phyloP scores from a whole-genome alignment of 768 basidiomycete species.

The Russula foetens region DNA sequence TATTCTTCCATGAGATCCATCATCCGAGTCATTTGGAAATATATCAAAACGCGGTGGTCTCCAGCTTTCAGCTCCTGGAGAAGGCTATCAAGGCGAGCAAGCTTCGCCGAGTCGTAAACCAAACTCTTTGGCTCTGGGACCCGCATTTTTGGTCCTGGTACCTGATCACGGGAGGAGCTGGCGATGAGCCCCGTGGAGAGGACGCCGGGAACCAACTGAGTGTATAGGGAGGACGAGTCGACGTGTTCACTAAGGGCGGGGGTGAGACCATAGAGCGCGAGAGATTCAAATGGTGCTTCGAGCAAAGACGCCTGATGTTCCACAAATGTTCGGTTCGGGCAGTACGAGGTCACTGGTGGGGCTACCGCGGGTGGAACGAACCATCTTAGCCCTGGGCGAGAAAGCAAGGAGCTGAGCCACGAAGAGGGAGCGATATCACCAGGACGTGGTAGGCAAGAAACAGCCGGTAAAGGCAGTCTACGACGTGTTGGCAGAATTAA shows the following conservation, averaged over 20 bases:
- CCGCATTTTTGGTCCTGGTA: conserved; percentile 78
- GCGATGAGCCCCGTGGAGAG: conserved; percentile 60
- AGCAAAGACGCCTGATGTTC: conserved; percentile 54
- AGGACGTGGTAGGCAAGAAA: conserved; percentile 45
- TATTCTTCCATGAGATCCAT: conserved; percentile 99
- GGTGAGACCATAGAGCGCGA: conserved; percentile 81
- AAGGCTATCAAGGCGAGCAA: conserved; percentile 83
- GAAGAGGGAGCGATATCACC: conserved; percentile 48
- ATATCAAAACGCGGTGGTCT: conserved; percentile 90
- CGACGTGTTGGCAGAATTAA: conserved; percentile 29
- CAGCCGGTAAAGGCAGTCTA: conserved; percentile 22
- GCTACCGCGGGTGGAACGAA: conserved; percentile 81
- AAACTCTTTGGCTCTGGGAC: conserved; percentile 93
- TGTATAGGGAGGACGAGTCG: conserved; percentile 39
- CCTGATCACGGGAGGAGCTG: conserved; percentile 58
- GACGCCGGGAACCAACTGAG: conserved; percentile 47
- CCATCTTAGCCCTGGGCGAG: conserved; percentile 74
- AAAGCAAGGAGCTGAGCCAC: conserved; percentile 76
- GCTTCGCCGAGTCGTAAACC: conserved; percentile 94
- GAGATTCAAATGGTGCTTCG: conserved; percentile 65
- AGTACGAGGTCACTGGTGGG: conserved; percentile 68
- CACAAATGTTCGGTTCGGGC: conserved; percentile 69
- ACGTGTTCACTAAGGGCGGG: conserved; percentile 53
- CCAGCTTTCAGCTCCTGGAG: conserved; percentile 86
- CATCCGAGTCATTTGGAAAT: conserved; percentile 99